A percentile compares a stretch with the other conserved stretches of the same genome.
Conservation (phyloP, 1,139 yeast species). For the Pichia cactophila region DNA sequence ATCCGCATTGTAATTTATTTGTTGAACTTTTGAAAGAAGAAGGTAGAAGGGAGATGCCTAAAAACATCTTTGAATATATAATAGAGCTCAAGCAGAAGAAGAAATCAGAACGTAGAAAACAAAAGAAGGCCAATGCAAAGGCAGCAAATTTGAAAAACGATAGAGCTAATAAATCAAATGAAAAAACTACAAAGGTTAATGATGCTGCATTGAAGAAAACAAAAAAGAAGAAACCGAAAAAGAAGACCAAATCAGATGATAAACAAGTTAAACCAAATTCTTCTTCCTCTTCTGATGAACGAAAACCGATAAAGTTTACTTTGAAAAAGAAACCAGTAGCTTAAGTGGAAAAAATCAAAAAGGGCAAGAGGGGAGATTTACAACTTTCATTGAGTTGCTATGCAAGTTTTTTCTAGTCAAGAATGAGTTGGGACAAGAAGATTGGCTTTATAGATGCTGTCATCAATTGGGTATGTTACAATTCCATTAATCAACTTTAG, state of each 20-base stretch:
- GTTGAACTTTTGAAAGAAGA: conserved; percentile 2
- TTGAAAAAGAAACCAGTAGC: neutral
- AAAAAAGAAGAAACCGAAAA: neutral
- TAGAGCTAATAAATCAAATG: neutral
- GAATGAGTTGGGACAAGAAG: conserved; percentile 6
- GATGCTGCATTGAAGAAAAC: neutral
- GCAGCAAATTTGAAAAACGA: neutral
- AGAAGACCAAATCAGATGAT: neutral
- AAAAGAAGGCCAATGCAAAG: neutral
- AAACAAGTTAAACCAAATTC: too few relatives aligned
- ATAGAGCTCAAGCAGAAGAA: conserved; percentile 1
- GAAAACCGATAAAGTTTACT: neutral
- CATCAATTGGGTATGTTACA: conserved; percentile 11
- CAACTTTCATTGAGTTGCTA: neutral
- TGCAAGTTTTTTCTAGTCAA: too few relatives aligned
- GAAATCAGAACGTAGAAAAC: conserved; percentile 1
- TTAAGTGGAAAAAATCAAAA: neutral
- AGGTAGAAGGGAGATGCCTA: conserved; percentile 4
- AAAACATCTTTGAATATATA: conserved; percentile 4
- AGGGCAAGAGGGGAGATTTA: neutral
- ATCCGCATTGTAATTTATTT: conserved; percentile 4
- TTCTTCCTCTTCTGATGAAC: neutral
- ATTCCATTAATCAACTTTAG: too few relatives aligned
- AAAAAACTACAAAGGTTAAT: neutral
- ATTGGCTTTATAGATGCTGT: conserved; percentile 4